Evolutionary conservation across 352 stramenopile species (phyloP).

Genomic region (Detonula confervacea): DNA sequence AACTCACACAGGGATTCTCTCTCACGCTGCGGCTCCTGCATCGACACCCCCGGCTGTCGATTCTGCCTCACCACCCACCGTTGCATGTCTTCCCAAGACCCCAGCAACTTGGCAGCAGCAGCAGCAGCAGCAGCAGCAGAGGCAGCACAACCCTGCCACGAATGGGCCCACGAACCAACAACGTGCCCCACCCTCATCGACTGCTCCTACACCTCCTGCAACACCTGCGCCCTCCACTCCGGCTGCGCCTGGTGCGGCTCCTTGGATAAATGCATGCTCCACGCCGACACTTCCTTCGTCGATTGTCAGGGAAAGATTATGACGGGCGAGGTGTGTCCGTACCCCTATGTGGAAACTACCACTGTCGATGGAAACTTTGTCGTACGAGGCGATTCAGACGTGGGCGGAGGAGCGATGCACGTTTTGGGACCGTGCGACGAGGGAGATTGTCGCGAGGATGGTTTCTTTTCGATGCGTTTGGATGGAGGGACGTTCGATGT

Average conservation of each 20-base stretch:
- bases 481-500: conserved; percentile 50
- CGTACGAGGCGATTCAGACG: conserved; percentile 22
- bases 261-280: conserved; percentile 31
- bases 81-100: conserved; percentile 20
- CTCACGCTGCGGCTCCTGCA: conserved; percentile 42
- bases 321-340: conserved; percentile 24
- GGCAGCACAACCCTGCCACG: conserved; percentile 12
- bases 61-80: conserved; percentile 38
- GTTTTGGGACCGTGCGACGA: conserved; percentile 47
- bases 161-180: conserved; percentile 32
- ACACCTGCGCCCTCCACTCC: conserved; percentile 18
- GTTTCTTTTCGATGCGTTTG: conserved; percentile 40
- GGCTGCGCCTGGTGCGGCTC: conserved; percentile 42
- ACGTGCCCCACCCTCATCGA: conserved; percentile 30
- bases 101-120: no score
- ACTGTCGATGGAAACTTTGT: conserved; percentile 43
- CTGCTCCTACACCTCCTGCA: conserved; percentile 41
- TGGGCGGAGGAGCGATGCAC: conserved; percentile 31
- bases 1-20: conserved; percentile 33
- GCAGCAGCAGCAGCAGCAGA: not conserved
- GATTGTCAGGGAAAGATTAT: conserved; percentile 40
- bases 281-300: conserved; percentile 33
- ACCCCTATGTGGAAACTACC: conserved; percentile 29
- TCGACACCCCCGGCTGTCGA: conserved; percentile 15
- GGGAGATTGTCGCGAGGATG: conserved; percentile 25